These are phyloP conservation scores for Suhomyces vadensis DNA, from an alignment of 805 yeast species.

Conservation along the genomic window DNA sequence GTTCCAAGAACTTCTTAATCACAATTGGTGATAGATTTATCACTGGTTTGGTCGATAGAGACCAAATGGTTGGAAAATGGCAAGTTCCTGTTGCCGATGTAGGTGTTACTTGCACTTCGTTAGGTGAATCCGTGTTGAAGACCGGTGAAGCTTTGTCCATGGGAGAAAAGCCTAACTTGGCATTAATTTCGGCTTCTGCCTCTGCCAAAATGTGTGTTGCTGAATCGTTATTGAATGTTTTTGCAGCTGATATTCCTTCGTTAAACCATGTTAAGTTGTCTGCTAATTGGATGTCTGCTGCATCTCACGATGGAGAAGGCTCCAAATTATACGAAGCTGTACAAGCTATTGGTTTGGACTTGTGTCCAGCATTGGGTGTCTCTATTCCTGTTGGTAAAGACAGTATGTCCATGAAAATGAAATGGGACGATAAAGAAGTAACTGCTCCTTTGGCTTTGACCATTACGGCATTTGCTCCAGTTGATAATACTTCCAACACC, in stretches of 20 bases:
- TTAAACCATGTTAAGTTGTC: slow-evolving; percentile 78
- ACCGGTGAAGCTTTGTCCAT: slow-evolving; percentile 98
- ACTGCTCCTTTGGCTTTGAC: slow-evolving; percentile 93
- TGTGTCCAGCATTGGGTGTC: slow-evolving; percentile 90
- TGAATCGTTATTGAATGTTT: slow-evolving; percentile 83
- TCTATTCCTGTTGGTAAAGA: slow-evolving; percentile 98
- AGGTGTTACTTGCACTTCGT: slow-evolving; percentile 90
- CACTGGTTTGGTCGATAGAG: slow-evolving; percentile 95
- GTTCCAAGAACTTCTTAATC: slow-evolving; percentile 89
- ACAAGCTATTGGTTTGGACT: slow-evolving; percentile 89
- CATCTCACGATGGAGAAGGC: slow-evolving; percentile 94
- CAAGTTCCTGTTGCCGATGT: slow-evolving; percentile 99
- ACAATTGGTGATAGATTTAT: slow-evolving; percentile 99
- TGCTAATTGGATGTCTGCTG: slow-evolving; percentile 99
- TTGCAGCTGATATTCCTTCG: slow-evolving; percentile 84
- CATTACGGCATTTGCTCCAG: slow-evolving; percentile 90
- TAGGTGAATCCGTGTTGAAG: slow-evolving; percentile 65
- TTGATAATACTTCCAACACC: slow-evolving; percentile 77
- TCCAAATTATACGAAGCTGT: slow-evolving; percentile 94
- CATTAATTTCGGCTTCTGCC: slow-evolving; percentile 83
- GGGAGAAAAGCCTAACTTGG: slow-evolving; percentile 95
- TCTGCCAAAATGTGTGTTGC: slow-evolving; percentile 96
- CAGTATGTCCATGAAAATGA: slow-evolving; percentile 99
- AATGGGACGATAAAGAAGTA: slow-evolving; percentile 90
- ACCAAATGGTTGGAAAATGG: slow-evolving; percentile 99